Conservation (phyloP, 148 eudicot genomes). For the Tetragonia tetragonoides region DNA sequence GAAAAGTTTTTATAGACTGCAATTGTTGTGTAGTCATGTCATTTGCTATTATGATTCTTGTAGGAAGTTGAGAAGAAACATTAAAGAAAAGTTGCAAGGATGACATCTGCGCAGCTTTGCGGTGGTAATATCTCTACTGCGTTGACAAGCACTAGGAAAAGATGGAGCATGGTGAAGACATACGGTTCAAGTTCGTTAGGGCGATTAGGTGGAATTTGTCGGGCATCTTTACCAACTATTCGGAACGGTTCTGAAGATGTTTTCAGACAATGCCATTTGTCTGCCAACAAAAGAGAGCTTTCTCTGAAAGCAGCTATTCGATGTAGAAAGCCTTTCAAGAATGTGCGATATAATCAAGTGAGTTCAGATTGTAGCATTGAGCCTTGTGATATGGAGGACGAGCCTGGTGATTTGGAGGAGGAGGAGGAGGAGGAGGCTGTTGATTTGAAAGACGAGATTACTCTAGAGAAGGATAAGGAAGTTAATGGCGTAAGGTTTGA, state of each 20-base stretch:
- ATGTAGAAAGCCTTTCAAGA: conserved; percentile 32
- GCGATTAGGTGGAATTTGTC: conserved; percentile 16
- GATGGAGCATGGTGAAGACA: conserved; percentile 27
- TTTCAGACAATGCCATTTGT: conserved; percentile 27
- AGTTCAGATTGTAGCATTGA: conserved; percentile 46
- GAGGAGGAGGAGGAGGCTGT: conserved; percentile 12
- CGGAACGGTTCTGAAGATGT: conserved; percentile 21
- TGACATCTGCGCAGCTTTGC: conserved; percentile 29
- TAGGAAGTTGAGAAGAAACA: conserved; percentile 9
- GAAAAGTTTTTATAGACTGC: background rate
- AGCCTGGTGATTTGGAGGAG: conserved; percentile 14
- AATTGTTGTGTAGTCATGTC: background rate
- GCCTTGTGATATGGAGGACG: conserved; percentile 46
- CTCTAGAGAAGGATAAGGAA: conserved; percentile 19
- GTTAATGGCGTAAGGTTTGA: conserved; percentile 26
- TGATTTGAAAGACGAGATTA: conserved; percentile 32
- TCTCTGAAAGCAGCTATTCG: conserved; percentile 24
- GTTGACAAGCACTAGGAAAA: conserved; percentile 23
- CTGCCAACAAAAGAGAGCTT: conserved; percentile 21
- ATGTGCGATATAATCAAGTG: conserved; percentile 24
- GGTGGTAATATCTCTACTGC: conserved; percentile 28
- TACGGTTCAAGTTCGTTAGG: conserved; percentile 8
- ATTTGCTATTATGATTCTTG: background rate
- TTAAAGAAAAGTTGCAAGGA: conserved; percentile 7
- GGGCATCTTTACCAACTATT: conserved; percentile 15